Evolutionary conservation across 2,329 filamentous ascomycete species (phyloP), one percentile per base, ranked within the genome.

Genomic region (Alternaria arbusti): DNA sequence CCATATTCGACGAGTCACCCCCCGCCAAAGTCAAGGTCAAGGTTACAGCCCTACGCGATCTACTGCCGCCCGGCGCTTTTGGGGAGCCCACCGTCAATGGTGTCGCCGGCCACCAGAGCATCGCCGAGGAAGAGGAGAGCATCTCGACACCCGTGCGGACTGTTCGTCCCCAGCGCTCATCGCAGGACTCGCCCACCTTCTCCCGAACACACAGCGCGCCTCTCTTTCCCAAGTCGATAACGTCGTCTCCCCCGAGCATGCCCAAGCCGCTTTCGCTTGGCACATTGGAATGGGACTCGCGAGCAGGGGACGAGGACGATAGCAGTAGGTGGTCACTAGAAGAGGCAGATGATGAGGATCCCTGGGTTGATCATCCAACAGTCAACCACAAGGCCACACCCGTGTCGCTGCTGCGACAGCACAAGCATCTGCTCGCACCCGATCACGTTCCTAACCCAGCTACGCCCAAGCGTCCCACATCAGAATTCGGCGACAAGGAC

Each of bases 1-100:
- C 89, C 23, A 91, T 94, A 84, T 94, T 94, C 78, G 91, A 94
- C 79, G 91, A 94, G 71, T 92, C 91, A 13, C 90, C 90, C 36
- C 73, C 79, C 49, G 78, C 76, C 50, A 82, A 82, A 66, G 73
- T 79, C 64, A 84, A 81, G 66, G 73, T 79, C 64, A 84, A 81
- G 69, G 70, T 83, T 55, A 76, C 81, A 57, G 79, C 80, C 59
- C 76, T 87, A 49, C 81, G 83, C 61, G 83, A 86, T 67, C 78
- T 86, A 17, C 78, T 86, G 9, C 82, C 82, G 28, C 80, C 82
- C 56, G 82, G 82, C 22, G 79, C 82, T 30, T 83, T 85, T 63
- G 73, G 76, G 20, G 79, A 79, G 51, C 74, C 76, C 30, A 73
- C 75, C 49, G 63, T 72, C 28, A 72, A 76, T 72, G 71, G 69